Percentiles rank a stretch among this genome's conserved stretches.
Evolutionary conservation across 1,284 basidiomycete genomes (phyloP).

Genomic region (Trametes pubescens): DNA sequence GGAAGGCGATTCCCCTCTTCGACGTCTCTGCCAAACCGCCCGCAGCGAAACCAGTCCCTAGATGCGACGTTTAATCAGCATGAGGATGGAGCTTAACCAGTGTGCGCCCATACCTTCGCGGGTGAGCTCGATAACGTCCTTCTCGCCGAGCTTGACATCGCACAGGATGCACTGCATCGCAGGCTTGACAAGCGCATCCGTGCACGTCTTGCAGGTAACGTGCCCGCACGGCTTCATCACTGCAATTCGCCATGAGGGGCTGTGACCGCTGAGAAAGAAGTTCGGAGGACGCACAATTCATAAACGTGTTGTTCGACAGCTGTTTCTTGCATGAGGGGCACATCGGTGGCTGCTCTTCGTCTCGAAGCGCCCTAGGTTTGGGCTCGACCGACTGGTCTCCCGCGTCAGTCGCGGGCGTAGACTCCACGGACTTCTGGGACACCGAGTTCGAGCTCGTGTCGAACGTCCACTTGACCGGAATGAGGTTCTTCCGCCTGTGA

Average conservation of each 20-base stretch:
- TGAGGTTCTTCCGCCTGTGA: slow-evolving; percentile 74
- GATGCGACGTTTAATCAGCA: not conserved
- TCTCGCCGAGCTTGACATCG: slow-evolving; percentile 66
- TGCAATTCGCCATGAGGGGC: slow-evolving; percentile 37
- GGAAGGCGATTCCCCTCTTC: slow-evolving; percentile 78
- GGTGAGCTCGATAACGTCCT: slow-evolving; percentile 78
- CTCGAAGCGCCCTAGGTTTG: slow-evolving; percentile 48
- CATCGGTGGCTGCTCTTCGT: slow-evolving; percentile 64
- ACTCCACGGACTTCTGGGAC: slow-evolving; percentile 49
- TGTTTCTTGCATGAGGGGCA: slow-evolving; percentile 91
- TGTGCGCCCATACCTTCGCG: slow-evolving; percentile 72
- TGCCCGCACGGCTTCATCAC: slow-evolving; percentile 85
- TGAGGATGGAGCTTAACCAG: not conserved
- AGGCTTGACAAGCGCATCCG: slow-evolving; percentile 80
- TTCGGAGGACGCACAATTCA: slow-evolving; percentile 64
- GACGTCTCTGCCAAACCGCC: slow-evolving; percentile 90
- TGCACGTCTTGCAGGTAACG: slow-evolving; percentile 88
- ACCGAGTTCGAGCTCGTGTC: slow-evolving; percentile 46
- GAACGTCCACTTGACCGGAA: slow-evolving; percentile 79
- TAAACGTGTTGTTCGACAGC: slow-evolving; percentile 79
- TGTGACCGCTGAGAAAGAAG: not conserved
- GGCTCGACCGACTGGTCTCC: slow-evolving; percentile 38
- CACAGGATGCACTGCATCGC: slow-evolving; percentile 85
- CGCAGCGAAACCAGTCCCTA: slow-evolving; percentile 89
- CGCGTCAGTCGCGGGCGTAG: slow-evolving; percentile 48